Percentiles rank a stretch among this genome's conserved stretches.
Evolutionary conservation across 1,284 basidiomycete species (phyloP).

Genomic region (Apiotrichum gracile): DNA sequence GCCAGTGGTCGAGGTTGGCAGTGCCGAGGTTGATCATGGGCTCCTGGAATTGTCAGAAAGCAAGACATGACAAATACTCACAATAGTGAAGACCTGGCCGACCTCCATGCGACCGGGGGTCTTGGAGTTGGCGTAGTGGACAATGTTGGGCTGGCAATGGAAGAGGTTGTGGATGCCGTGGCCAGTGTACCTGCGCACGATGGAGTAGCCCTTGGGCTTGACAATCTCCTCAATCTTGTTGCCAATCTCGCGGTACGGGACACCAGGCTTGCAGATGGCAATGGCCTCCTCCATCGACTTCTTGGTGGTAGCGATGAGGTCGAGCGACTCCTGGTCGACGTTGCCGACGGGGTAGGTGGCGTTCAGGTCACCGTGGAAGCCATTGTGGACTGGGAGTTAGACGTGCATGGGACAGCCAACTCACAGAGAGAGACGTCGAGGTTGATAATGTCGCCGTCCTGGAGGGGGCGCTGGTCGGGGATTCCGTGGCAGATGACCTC

Average conservation of each 20-base stretch:
- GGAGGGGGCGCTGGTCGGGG: constrained; percentile 76
- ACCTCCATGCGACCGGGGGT: constrained; percentile 49
- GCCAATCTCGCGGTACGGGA: constrained; percentile 60
- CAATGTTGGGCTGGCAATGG: constrained; percentile 47
- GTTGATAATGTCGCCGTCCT: constrained; percentile 90
- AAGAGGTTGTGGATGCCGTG: constrained; percentile 78
- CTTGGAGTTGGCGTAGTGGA: constrained; percentile 48
- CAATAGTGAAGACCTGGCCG: constrained; percentile 49
- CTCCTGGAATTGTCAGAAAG: constrained; percentile 48
- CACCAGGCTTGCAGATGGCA: constrained; percentile 81
- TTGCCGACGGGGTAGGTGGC: constrained; percentile 78
- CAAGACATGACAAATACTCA: constrained; percentile 11
- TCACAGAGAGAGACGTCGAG: constrained; percentile 59
- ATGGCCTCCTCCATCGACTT: constrained; percentile 80
- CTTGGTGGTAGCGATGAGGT: constrained; percentile 73
- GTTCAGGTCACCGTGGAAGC: constrained; percentile 86
- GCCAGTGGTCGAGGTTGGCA: constrained; percentile 43
- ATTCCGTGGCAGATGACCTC: constrained; percentile 97
- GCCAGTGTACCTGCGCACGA: constrained; percentile 81
- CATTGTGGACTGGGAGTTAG: constrained; percentile 45
- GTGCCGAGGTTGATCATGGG: constrained; percentile 84
- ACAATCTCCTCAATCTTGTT: constrained; percentile 67
- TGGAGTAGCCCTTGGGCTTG: constrained; percentile 69
- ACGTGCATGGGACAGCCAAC: constrained; percentile 3
- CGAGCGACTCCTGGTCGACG: constrained; percentile 72